Conservation (phyloP, 2,329 filamentous ascomycete species). For the Cyphellophora europaea region DNA sequence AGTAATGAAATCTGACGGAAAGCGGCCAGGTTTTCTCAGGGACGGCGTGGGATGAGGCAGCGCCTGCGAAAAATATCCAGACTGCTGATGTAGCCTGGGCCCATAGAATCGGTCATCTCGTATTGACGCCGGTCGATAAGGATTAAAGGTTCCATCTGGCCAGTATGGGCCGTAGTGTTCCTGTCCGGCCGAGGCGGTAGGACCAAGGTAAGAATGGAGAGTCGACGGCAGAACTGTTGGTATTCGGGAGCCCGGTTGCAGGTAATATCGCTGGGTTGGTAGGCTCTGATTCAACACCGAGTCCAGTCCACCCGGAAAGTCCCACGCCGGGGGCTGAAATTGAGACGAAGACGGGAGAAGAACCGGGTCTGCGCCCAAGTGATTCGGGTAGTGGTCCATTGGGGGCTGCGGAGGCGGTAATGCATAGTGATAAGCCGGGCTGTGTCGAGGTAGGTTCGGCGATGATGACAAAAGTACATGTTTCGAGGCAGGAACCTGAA, state of each 20-base stretch:
- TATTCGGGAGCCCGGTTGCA: conserved; percentile 40
- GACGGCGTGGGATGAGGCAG: not conserved
- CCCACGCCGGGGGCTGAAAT: conserved; percentile 16
- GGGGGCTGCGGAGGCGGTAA: too few species aligned
- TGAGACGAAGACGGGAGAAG: too few species aligned
- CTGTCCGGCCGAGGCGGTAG: conserved; percentile 48
- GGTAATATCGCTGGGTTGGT: conserved; percentile 29
- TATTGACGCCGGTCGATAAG: conserved; percentile 50
- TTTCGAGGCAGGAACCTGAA: conserved; percentile 69
- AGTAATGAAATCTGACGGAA: conserved; percentile 12
- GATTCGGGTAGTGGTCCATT: too few species aligned
- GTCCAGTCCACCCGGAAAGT: conserved; percentile 39
- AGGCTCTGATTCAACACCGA: conserved; percentile 52
- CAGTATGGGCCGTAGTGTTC: conserved; percentile 54
- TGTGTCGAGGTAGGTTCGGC: conserved; percentile 18
- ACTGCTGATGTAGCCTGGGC: not conserved
- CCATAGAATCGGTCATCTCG: conserved; percentile 40
- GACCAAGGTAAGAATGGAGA: conserved; percentile 47
- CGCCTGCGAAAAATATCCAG: not conserved
- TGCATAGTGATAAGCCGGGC: too few species aligned
- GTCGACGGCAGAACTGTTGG: conserved; percentile 52
- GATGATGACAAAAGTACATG: conserved; percentile 67
- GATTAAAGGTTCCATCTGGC: conserved; percentile 53
- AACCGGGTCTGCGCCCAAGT: too few species aligned
- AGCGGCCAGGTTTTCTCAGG: conserved; percentile 1